Evolutionary conservation across 1,284 basidiomycete genomes (phyloP).

Genomic region (Malassezia yamatoensis): DNA sequence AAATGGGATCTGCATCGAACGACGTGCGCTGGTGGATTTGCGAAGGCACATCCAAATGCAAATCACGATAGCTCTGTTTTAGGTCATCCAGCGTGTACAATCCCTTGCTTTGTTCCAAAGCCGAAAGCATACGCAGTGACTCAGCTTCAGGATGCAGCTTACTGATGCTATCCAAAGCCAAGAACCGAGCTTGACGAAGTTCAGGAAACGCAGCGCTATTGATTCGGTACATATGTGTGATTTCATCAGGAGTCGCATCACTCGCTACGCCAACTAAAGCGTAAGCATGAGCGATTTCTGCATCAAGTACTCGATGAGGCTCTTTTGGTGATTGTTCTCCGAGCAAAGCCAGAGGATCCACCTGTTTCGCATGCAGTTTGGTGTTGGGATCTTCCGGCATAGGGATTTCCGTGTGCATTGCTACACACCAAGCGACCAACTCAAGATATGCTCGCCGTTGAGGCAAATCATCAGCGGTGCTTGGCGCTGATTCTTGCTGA

Average conservation of each 20-base stretch:
- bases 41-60: neutral
- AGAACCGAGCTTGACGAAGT: neutral
- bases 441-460: neutral
- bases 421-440: constrained; percentile 11
- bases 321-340: neutral
- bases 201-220: constrained; percentile 6
- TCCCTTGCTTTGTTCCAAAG: constrained; percentile 11
- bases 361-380: neutral
- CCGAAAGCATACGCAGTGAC: neutral
- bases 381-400: neutral
- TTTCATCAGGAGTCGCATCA: neutral
- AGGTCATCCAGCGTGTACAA: constrained; percentile 6
- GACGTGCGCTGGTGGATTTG: neutral
- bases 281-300: neutral
- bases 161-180: constrained; percentile 1
- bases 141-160: neutral
- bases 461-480: no score
- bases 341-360: neutral
- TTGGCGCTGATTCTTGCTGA: no score
- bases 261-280: constrained; percentile 11
- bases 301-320: neutral
- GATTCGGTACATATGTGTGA: constrained; percentile 1
- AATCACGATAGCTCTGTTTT: neutral
- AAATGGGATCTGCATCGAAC: neutral
- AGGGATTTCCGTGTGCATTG: constrained; percentile 1